Evolutionary conservation across 2,329 filamentous ascomycete species (phyloP), one percentile per base, ranked within the genome.

Genomic region (Alternaria arborescens): DNA sequence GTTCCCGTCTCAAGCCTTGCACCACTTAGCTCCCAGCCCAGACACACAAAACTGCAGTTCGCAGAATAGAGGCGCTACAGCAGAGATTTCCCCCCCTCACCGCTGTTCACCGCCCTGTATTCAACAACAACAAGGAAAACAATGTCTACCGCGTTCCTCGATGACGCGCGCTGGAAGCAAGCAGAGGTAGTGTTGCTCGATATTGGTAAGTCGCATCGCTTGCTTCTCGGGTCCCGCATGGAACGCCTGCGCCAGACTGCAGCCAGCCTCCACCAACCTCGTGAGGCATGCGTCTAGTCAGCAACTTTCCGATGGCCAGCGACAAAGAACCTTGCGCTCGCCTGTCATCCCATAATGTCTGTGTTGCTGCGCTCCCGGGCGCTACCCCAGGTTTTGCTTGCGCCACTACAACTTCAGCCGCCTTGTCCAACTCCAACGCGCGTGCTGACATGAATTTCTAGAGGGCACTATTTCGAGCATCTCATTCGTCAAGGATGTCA

Each of bases 391-490:
- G 61, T 66, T 74, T 59, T 68, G 65, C 60, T 61, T 66, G 66
- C 71, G 73, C 71, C 73, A 74, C 69, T 54, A 58, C 65, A 48
- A 64, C 55, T 55, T 57, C 62, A 69, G 61, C 70, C 65, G 42
- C 65, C 58, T 47, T 52, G 61, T 68, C 62, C 32, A 34, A 46
- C 66, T 40, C 26, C 32, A 26, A 48, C 52, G 41, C 52, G 64
- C 54, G 57, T 58, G 71, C 76, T 78, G 65, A 77, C 71, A 56
- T 59, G 54, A 59, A 58, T 69, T 53, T 47, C 48, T 68, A 94
- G 91, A 94, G 85, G 91, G 91, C 65, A 94, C 91, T 51, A 88
- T 94, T 65, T 93, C 91, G 78, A 90, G 90, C 70, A 93, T 94
- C 77, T 92, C 89, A 70, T 94, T 94, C 79, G 91, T 94, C 79